Evolutionary conservation across 768 basidiomycete genomes (phyloP).

Genomic region (Collybia nuda): DNA sequence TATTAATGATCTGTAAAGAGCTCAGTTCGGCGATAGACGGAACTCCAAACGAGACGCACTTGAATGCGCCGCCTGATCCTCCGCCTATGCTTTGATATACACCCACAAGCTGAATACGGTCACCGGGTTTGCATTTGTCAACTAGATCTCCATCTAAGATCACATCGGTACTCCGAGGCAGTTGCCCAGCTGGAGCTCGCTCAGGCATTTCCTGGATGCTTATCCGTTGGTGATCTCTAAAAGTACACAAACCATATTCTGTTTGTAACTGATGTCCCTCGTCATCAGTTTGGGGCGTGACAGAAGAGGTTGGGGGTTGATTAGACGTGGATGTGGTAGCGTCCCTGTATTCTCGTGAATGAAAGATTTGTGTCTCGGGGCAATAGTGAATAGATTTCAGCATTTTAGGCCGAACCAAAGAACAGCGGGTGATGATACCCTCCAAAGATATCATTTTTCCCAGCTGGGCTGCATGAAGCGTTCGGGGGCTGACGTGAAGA

Average conservation of each 20-base stretch:
- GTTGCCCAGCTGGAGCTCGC: constrained; percentile 93
- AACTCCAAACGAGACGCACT: constrained; percentile 48
- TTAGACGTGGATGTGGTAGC: constrained; percentile 85
- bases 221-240: constrained; percentile 95
- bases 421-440: constrained; percentile 97
- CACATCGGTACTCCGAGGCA: constrained; percentile 95
- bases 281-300: constrained; percentile 91
- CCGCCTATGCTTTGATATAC: constrained; percentile 94
- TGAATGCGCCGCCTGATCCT: constrained; percentile 90
- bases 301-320: constrained; percentile 79
- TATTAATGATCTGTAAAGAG: constrained; percentile 72
- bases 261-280: constrained; percentile 85
- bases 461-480: constrained; percentile 83
- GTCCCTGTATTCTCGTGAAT: constrained; percentile 90
- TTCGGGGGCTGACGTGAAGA: constrained; percentile 95
- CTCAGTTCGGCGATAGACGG: constrained; percentile 10
- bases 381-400: constrained; percentile 96
- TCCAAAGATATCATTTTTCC: constrained; percentile 97
- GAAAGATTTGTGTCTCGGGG: constrained; percentile 80
- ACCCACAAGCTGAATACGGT: constrained; percentile 95
- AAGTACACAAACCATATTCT: constrained; percentile 90
- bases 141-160: constrained; percentile 96
- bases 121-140: constrained; percentile 96
- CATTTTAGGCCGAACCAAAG: constrained; percentile 98
- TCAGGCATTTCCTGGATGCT: constrained; percentile 99